Evolutionary conservation across 2,329 filamentous ascomycete species (phyloP).

Genomic region (Fusarium sp.): DNA sequence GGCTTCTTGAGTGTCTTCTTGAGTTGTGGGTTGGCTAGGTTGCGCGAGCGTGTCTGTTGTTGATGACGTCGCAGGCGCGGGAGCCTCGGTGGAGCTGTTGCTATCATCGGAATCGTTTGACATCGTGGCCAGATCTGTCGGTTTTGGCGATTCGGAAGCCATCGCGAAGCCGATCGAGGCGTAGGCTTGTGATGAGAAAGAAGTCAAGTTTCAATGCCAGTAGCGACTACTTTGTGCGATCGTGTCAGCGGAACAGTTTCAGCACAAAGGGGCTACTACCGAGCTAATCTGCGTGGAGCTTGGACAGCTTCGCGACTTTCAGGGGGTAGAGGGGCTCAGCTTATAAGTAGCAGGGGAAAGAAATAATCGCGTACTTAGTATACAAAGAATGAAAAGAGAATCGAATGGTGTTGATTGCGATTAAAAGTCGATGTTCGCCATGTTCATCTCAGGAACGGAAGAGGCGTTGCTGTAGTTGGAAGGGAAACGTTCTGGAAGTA

Average conservation of each 20-base stretch:
- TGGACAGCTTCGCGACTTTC: slow-evolving; percentile 37
- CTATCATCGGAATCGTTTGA: slow-evolving; percentile 49
- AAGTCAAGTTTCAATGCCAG: slow-evolving; percentile 35
- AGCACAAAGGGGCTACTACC: slow-evolving; percentile 41
- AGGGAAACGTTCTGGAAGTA: slow-evolving; percentile 43
- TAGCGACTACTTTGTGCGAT: slow-evolving; percentile 39
- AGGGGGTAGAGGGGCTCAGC: slow-evolving; percentile 33
- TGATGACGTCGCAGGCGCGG: slow-evolving; percentile 42
- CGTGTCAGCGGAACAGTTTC: slow-evolving; percentile 42
- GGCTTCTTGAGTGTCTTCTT: slow-evolving; percentile 22
- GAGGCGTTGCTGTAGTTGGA: slow-evolving; percentile 37
- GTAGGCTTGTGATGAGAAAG: slow-evolving; percentile 25
- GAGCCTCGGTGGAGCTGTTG: slow-evolving; percentile 33
- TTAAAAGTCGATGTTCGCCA: slow-evolving; percentile 38
- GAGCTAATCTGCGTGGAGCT: slow-evolving; percentile 41
- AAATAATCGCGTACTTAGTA: slow-evolving; percentile 41
- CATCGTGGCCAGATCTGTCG: slow-evolving; percentile 57
- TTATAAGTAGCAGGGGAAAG: background rate
- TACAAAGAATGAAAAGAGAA: slow-evolving; percentile 43
- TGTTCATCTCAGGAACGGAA: slow-evolving; percentile 29
- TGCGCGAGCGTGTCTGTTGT: slow-evolving; percentile 26
- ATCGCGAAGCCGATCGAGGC: slow-evolving; percentile 48
- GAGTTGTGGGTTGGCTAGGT: slow-evolving; percentile 10
- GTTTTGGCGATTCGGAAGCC: slow-evolving; percentile 52
- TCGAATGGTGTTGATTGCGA: slow-evolving; percentile 26